Conservation (phyloP, 2,329 filamentous ascomycete species). For the Hypocreales sp. region DNA sequence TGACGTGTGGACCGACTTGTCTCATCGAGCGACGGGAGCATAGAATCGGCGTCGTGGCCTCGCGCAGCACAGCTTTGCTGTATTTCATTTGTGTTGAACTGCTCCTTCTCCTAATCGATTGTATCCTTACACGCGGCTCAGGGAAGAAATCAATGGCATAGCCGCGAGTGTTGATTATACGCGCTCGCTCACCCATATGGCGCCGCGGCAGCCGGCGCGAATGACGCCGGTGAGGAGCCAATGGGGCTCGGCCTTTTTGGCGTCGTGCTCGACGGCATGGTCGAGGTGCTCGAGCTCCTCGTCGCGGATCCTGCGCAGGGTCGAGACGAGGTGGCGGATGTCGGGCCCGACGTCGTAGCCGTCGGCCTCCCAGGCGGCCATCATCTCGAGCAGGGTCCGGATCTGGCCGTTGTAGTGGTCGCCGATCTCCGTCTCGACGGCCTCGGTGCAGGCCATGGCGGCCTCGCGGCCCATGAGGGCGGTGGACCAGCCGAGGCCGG, state of each 20-base stretch:
- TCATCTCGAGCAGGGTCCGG: slow-evolving; percentile 64
- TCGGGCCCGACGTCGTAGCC: slow-evolving; percentile 74
- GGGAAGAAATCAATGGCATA: too few relatives aligned
- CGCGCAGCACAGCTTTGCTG: too few relatives aligned
- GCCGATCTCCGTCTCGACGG: slow-evolving; percentile 95
- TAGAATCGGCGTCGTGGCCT: too few relatives aligned
- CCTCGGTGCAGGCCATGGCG: slow-evolving; percentile 97
- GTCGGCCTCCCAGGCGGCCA: slow-evolving; percentile 54
- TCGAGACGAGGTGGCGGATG: slow-evolving; percentile 53
- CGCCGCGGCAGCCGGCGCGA: slow-evolving; percentile 74
- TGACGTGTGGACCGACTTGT: too few relatives aligned
- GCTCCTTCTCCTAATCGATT: too few relatives aligned
- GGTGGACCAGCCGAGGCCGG: slow-evolving; percentile 75
- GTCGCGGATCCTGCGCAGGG: slow-evolving; percentile 72
- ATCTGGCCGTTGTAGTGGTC: slow-evolving; percentile 93
- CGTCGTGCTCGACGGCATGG: slow-evolving; percentile 85
- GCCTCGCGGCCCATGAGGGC: slow-evolving; percentile 81
- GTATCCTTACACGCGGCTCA: too few relatives aligned
- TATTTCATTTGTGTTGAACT: too few relatives aligned
- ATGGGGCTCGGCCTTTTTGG: slow-evolving; percentile 78
- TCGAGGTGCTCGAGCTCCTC: slow-evolving; percentile 96
- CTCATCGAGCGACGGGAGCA: too few relatives aligned
- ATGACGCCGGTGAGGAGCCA: slow-evolving; percentile 80
- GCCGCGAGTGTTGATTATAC: too few relatives aligned
- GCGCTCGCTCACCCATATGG: slow-evolving; percentile 80